Conservation (phyloP, 2,329 filamentous ascomycete genomes). For the Penicillium sp. region DNA sequence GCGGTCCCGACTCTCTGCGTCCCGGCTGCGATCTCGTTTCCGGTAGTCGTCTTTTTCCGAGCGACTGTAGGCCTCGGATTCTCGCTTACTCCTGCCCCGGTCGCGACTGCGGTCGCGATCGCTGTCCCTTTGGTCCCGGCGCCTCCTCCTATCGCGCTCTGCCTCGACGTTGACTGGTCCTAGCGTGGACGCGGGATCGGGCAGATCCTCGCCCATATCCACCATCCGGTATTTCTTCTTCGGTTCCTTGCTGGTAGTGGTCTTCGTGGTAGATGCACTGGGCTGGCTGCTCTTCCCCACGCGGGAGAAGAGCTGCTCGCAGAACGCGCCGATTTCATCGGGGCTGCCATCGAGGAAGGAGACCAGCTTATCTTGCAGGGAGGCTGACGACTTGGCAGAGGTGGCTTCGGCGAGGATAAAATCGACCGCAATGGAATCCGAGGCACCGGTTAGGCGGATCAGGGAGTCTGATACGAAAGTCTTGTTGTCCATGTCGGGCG, state of each 20-base stretch:
- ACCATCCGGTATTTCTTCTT: slow-evolving; percentile 52
- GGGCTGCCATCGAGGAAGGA: slow-evolving; percentile 50
- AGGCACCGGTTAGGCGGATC: slow-evolving; percentile 51
- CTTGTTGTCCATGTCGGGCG: slow-evolving; percentile 35
- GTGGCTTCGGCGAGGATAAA: slow-evolving; percentile 53
- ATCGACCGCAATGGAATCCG: slow-evolving; percentile 53
- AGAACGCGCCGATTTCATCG: slow-evolving; percentile 46
- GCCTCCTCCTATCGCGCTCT: slow-evolving; percentile 34
- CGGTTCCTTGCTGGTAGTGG: slow-evolving; percentile 25
- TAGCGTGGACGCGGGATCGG: slow-evolving; percentile 27
- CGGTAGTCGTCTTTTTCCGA: slow-evolving; percentile 34
- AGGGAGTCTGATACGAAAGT: slow-evolving; percentile 49
- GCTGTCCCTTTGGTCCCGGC: slow-evolving; percentile 18
- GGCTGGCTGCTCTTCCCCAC: slow-evolving; percentile 22
- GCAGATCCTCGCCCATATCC: slow-evolving; percentile 49
- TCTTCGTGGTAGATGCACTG: slow-evolving; percentile 9
- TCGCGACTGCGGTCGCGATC: slow-evolving; percentile 17
- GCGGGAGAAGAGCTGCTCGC: slow-evolving; percentile 43
- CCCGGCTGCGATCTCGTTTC: slow-evolving; percentile 38
- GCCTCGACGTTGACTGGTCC: slow-evolving; percentile 34
- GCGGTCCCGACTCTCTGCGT: slow-evolving; percentile 37
- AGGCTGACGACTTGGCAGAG: slow-evolving; percentile 45
- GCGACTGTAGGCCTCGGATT: slow-evolving; percentile 14
- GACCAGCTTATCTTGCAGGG: slow-evolving; percentile 49
- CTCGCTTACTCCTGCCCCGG: slow-evolving; percentile 18